phyloP scores from a whole-genome alignment of 352 stramenopile species.

The Phytophthora fragariae region DNA sequence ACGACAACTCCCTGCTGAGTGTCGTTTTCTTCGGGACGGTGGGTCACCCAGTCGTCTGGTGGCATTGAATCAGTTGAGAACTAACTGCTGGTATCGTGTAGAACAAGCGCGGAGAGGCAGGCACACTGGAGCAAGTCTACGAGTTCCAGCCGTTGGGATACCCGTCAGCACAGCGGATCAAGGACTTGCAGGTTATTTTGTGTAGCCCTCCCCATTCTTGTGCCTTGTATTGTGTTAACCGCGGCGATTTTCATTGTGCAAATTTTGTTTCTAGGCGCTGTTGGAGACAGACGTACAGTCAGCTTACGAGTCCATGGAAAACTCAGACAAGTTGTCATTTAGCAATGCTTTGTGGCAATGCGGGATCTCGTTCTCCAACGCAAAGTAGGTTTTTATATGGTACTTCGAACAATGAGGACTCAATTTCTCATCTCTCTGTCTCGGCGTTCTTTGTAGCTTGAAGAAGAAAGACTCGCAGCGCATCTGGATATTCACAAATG shows the following conservation, averaged over 20 bases:
- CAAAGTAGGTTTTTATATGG: slow-evolving; percentile 54
- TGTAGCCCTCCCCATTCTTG: neutral
- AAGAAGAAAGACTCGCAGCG: slow-evolving; percentile 88
- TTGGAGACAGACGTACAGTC: slow-evolving; percentile 52
- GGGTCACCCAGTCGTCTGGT: neutral
- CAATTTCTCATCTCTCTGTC: slow-evolving; percentile 7
- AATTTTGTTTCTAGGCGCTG: slow-evolving; percentile 38
- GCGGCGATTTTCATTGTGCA: neutral
- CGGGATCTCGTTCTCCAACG: slow-evolving; percentile 80
- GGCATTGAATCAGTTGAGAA: neutral
- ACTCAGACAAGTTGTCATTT: slow-evolving; percentile 66
- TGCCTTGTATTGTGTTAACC: neutral
- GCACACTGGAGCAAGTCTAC: slow-evolving; percentile 71
- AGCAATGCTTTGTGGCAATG: slow-evolving; percentile 89
- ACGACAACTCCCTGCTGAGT: slow-evolving; percentile 81
- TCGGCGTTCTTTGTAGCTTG: slow-evolving; percentile 44
- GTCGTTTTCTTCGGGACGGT: slow-evolving; percentile 85
- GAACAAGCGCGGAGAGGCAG: slow-evolving; percentile 68
- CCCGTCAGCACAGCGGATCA: slow-evolving; percentile 75
- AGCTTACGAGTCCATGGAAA: slow-evolving; percentile 66
- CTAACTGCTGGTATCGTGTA: slow-evolving; percentile 15
- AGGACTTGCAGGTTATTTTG: slow-evolving; percentile 60
- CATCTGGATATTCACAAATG: slow-evolving; percentile 90
- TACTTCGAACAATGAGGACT: neutral
- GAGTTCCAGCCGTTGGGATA: slow-evolving; percentile 83